phyloP scores from a whole-genome alignment of 2,329 filamentous ascomycete species.

The Stylonectria norvegica region DNA sequence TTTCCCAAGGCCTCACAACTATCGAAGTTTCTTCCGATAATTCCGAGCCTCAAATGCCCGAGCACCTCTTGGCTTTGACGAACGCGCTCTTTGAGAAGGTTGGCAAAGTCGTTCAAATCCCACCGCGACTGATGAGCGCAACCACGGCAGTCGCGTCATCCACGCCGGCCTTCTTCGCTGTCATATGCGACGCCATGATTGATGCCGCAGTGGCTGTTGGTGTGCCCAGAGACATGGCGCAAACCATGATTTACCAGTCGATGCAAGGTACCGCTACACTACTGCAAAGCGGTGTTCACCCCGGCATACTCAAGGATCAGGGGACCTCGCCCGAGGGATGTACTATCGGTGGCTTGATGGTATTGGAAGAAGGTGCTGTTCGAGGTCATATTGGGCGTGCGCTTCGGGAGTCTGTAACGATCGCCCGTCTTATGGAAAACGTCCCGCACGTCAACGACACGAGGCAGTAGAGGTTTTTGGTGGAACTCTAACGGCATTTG shows the following conservation, averaged over 20 bases:
- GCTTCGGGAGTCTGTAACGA: slow-evolving; percentile 45
- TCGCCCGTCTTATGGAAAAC: slow-evolving; percentile 41
- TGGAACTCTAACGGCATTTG: no score
- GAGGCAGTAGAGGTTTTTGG: slow-evolving; percentile 3
- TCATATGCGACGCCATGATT: slow-evolving; percentile 56
- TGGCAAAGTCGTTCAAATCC: slow-evolving; percentile 49
- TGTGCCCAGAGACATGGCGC: slow-evolving; percentile 52
- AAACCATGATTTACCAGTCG: slow-evolving; percentile 57
- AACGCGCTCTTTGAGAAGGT: slow-evolving; percentile 53
- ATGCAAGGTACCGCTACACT: slow-evolving; percentile 56
- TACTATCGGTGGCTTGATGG: slow-evolving; percentile 56
- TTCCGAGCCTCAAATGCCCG: slow-evolving; percentile 12
- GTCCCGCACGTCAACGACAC: slow-evolving; percentile 41
- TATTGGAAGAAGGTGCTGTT: slow-evolving; percentile 56
- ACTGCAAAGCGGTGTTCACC: slow-evolving; percentile 50
- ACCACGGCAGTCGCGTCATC: slow-evolving; percentile 58
- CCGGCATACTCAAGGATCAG: slow-evolving; percentile 55
- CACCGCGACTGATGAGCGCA: slow-evolving; percentile 51
- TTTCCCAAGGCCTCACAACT: slow-evolving; percentile 32
- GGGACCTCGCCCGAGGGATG: slow-evolving; percentile 58
- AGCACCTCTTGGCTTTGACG: slow-evolving; percentile 23
- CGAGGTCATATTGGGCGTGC: slow-evolving; percentile 41
- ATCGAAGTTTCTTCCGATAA: slow-evolving; percentile 28
- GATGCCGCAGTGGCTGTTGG: slow-evolving; percentile 61
- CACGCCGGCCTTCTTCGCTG: slow-evolving; percentile 57